These are phyloP conservation scores for Tolypocladium ovalisporum DNA, from an alignment of 2,329 filamentous ascomycete genomes.

Conservation along the genomic window DNA sequence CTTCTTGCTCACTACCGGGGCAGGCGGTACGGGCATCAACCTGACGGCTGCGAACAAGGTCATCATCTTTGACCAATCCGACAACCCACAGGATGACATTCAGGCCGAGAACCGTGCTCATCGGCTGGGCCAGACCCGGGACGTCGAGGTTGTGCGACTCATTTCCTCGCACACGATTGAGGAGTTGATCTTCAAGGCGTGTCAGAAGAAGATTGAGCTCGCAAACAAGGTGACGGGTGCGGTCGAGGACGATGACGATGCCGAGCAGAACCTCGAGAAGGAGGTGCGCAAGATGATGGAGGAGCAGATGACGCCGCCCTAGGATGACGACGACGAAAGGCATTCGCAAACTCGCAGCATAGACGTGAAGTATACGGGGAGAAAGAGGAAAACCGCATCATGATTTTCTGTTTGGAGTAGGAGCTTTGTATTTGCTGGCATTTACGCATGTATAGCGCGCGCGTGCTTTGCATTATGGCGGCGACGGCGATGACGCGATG, in stretches of 20 bases:
- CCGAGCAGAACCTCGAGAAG: conserved; percentile 27
- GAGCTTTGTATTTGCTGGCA: background rate
- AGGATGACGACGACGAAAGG: conserved; percentile 12
- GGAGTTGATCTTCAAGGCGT: conserved; percentile 84
- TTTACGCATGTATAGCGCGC: background rate
- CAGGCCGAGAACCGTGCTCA: conserved; percentile 97
- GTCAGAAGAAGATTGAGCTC: conserved; percentile 84
- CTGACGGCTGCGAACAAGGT: conserved; percentile 94
- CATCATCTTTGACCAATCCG: conserved; percentile 92
- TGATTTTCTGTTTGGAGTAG: background rate
- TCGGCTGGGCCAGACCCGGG: conserved; percentile 79
- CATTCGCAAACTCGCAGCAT: background rate
- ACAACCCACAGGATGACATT: conserved; percentile 97
- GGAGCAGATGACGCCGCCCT: conserved; percentile 27
- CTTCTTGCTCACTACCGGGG: conserved; percentile 86
- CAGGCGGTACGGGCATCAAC: conserved; percentile 95
- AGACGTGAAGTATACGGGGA: background rate
- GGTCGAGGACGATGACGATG: conserved; percentile 17
- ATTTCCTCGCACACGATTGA: conserved; percentile 78
- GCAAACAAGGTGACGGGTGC: conserved; percentile 50
- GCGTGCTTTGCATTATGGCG: background rate
- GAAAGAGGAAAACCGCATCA: background rate
- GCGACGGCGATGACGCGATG: background rate
- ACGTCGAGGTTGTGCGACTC: conserved; percentile 82
- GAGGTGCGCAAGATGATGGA: conserved; percentile 33